Evolutionary conservation across 176 grass and related monocot species (phyloP), one percentile per base, ranked within the genome.

Genomic region (Carex kokanica): DNA sequence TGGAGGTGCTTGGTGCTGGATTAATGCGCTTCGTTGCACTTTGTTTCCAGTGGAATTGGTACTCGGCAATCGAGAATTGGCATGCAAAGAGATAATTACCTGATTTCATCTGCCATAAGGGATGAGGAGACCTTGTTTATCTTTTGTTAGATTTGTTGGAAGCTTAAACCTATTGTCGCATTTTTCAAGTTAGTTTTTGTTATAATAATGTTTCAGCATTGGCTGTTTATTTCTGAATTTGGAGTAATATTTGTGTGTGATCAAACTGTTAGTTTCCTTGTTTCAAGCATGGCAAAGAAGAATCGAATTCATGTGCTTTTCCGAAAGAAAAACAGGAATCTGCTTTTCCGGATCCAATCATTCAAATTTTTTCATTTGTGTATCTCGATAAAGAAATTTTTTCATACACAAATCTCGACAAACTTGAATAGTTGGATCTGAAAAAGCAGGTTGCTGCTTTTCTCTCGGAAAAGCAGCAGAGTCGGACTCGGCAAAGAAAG

Each of bases 11-110:
- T 73, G 86, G 88, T 24, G 86, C 80, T 57, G 91, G 96, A 84
- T 57, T 91, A 7, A 99, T 99, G 96, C 84, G 96, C 38, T 92
- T 95, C 49, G 8, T 65, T 31, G 96, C 78, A 41, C 60, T 99
- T 13, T 88, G 85, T 81, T 93, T 87, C 85, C 93, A 92, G 17
- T 99, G 91, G 88, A 99, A 91, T 83, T 99, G 93, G 96, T 99
- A 95, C 81, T 90, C 83, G 16, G 81, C 77, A 13, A 95, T 99
- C 49, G 84, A 93, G 69, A 86, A 87, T 12, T 94, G 89, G 84
- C 88, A 88, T 75, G 84, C 90, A 70, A 94, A 85, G 15, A 14
- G 23, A 8, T 6, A 54, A 75, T 13, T 17, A 18, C 64, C 31
- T 67, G 5, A 67, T 67, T 32, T 67, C 64, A 67, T 38, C 1